Base-by-base conservation (phyloP, 2,329 filamentous ascomycete genomes). In the Neodidymelliopsis sp. region DNA sequence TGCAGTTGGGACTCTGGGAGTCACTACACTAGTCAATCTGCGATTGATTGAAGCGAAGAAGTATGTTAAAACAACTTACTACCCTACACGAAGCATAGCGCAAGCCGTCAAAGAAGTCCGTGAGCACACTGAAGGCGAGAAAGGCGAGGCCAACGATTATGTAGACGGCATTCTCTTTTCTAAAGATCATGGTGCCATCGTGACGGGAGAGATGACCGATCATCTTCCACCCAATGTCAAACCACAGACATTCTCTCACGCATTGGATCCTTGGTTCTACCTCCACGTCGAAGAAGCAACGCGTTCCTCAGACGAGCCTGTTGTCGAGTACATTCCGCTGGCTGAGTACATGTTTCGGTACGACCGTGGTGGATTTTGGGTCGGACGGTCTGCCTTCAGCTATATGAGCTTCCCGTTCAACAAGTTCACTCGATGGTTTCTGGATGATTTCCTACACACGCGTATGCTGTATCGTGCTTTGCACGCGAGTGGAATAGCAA, bases 261-360 rank as follows among this genome's bases (percentile, higher is more conserved):
- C 75, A 9, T 72, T 71, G 61, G 79, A 81, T 56, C 76, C 76
- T 1, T 81, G 79, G 79, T 81, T 79, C 61, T 81, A 81, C 53
- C 67, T 80, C 2, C 77, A 80, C 53, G 68, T 70, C n/a, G 66
- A 75, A 72, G 73, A 44, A 67, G 72, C 38, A 68, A 76, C 41
- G 57, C 73, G 22, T 51, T 4, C 60, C 53, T 57, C 68, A 2
- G 43, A 50, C 12, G 55, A 70, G 12, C 68, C 71, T 2, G 68
- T 77, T 2, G 58, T 68, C 44, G 84, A 88, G 49, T 81, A 81
- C 47, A 79, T 89, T 2, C 85, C 85, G 0, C 59, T 89, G 0
- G 72, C 74, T 2, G 86, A 89, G 62, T 89, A 89, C 68, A 80
- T 89, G 50, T 89, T 89, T 71, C 81, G 86, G 12, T 89, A 87